Evolutionary conservation across 352 stramenopile species (phyloP).

Genomic region (Blastocystis sp.): DNA sequence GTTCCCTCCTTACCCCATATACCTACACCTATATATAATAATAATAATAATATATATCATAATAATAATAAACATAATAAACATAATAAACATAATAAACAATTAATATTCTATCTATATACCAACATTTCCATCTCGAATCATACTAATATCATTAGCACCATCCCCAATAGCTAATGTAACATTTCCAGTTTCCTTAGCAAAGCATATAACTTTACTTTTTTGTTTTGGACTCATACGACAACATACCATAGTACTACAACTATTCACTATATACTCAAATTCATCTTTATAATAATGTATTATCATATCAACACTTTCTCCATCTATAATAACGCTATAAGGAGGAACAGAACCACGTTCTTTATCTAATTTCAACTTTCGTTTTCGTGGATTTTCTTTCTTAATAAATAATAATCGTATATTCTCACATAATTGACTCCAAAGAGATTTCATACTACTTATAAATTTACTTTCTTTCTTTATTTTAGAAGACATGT

Average conservation of each 20-base stretch:
- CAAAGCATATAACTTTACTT: slow-evolving; percentile 14
- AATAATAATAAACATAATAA: too few species aligned
- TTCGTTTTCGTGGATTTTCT: too few species aligned
- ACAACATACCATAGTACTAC: slow-evolving; percentile 11
- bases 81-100: too few species aligned
- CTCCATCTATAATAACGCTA: slow-evolving; percentile 6
- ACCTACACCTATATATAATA: too few species aligned
- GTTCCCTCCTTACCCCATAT: slow-evolving; percentile 95
- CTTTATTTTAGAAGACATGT: too few species aligned
- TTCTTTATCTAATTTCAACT: too few species aligned
- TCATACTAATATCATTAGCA: slow-evolving; percentile 97
- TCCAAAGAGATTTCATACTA: too few species aligned
- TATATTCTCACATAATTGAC: too few species aligned
- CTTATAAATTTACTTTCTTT: too few species aligned
- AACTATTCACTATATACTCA: not conserved
- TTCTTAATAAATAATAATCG: too few species aligned
- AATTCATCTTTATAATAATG: not conserved
- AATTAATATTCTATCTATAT: too few species aligned
- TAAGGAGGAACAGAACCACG: not conserved
- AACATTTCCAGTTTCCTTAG: slow-evolving; percentile 10
- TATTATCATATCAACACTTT: slow-evolving; percentile 21
- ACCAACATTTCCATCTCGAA: slow-evolving; percentile 89
- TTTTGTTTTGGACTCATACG: slow-evolving; percentile 36
- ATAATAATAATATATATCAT: too few species aligned
- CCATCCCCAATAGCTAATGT: slow-evolving; percentile 82